phyloP scores from a whole-genome alignment of 176 grass and related monocot species.

The Neostapfia colusana region DNA sequence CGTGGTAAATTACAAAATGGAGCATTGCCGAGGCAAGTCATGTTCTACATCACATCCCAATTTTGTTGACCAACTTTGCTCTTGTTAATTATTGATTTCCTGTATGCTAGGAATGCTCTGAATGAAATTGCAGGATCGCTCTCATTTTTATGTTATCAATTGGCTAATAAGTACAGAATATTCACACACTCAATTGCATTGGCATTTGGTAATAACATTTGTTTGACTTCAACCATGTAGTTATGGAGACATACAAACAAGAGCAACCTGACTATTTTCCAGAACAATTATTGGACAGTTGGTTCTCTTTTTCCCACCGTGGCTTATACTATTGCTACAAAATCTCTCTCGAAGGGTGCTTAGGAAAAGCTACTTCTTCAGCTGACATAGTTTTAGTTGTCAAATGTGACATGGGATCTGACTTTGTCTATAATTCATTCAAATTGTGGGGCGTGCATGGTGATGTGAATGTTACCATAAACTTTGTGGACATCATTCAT shows the following conservation, averaged over 20 bases:
- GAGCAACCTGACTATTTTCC: conserved; percentile 70
- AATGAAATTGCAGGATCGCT: conserved; percentile 7
- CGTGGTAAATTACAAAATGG: background rate
- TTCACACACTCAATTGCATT: background rate
- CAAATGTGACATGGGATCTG: conserved; percentile 62
- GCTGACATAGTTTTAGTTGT: conserved; percentile 60
- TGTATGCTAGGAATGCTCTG: background rate
- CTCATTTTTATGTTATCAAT: background rate
- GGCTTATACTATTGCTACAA: conserved; percentile 71
- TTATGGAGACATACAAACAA: conserved; percentile 45
- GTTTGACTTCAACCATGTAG: conserved; percentile 39
- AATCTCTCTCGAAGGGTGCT: conserved; percentile 51
- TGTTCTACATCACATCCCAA: background rate
- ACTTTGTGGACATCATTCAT: conserved; percentile 44
- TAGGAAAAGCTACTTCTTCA: conserved; percentile 8
- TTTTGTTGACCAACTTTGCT: conserved; percentile 6
- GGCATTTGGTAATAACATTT: conserved; percentile 6
- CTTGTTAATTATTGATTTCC: background rate
- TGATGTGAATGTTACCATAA: conserved; percentile 40
- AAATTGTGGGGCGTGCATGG: conserved; percentile 29
- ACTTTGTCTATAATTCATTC: conserved; percentile 54
- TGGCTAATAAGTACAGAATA: conserved; percentile 17
- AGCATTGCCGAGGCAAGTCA: background rate
- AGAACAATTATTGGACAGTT: conserved; percentile 60
- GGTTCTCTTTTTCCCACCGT: conserved; percentile 56